Evolutionary conservation across 2,329 filamentous ascomycete genomes (phyloP).

Genomic region (Penicillium digitatum): DNA sequence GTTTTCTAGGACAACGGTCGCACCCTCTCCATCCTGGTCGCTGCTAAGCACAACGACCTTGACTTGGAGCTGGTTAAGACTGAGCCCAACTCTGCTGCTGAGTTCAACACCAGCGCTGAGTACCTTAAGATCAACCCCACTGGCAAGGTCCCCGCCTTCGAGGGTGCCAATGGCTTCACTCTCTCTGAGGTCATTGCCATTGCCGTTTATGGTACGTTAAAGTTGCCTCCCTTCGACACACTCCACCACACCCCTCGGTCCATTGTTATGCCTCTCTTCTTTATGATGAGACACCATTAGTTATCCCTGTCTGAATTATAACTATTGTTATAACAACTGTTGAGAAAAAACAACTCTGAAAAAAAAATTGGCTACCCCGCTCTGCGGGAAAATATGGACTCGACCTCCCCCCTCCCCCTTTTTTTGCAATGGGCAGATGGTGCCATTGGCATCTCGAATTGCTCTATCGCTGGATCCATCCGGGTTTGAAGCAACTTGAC

Average conservation of each 20-base stretch:
- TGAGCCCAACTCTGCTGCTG: constrained; percentile 47
- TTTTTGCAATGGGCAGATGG: constrained; percentile 16
- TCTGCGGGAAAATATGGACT: constrained; percentile 20
- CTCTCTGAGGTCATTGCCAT: constrained; percentile 91
- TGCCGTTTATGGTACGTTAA: constrained; percentile 88
- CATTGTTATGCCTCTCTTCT: constrained; percentile 14
- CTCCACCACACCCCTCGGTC: neutral
- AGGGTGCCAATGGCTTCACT: constrained; percentile 84
- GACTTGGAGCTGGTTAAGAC: constrained; percentile 81
- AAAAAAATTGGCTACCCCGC: constrained; percentile 54
- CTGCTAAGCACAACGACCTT: constrained; percentile 96
- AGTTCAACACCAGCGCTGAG: constrained; percentile 64
- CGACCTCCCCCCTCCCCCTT: constrained; percentile 5
- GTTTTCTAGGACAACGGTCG: constrained; percentile 73
- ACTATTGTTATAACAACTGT: constrained; percentile 71
- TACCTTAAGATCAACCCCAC: constrained; percentile 84
- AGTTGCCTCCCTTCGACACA: constrained; percentile 5
- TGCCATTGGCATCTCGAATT: constrained; percentile 14
- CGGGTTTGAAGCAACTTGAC: constrained; percentile 14
- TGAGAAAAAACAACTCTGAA: constrained; percentile 72
- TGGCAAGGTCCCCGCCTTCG: constrained; percentile 88
- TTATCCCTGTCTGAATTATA: constrained; percentile 98
- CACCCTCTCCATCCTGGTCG: constrained; percentile 80
- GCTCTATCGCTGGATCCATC: constrained; percentile 11
- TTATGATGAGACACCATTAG: constrained; percentile 78